Evolutionary conservation across 78 protist genomes (phyloP).

Genomic region (Guillardia theta): DNA sequence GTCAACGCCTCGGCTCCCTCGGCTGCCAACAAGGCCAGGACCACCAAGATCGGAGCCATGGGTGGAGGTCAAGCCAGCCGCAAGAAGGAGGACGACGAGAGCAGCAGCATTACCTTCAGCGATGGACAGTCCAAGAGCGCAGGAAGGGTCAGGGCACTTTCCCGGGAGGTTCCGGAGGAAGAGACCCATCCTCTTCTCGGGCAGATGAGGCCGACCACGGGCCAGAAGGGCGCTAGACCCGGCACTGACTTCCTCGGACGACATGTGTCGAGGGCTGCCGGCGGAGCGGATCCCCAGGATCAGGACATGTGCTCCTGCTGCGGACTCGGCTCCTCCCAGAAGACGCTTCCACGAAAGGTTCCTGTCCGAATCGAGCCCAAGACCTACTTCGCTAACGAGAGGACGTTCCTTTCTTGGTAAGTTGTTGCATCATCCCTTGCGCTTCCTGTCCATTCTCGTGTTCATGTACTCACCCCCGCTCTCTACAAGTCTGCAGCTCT

Average conservation of each 20-base stretch:
- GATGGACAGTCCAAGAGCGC: neutral
- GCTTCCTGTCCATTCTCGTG: neutral
- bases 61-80: neutral
- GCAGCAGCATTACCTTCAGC: neutral
- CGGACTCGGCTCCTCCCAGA: neutral
- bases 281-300: neutral
- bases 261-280: neutral
- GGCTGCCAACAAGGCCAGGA: neutral
- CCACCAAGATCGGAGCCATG: neutral
- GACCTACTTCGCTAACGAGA: neutral
- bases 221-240: neutral
- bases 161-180: neutral
- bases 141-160: neutral
- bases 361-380: neutral
- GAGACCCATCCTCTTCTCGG: neutral
- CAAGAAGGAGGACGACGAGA: neutral
- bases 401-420: neutral
- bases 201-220: neutral
- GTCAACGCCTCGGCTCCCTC: conserved; percentile 1
- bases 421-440: neutral
- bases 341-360: neutral
- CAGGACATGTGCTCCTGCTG: neutral
- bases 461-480: neutral
- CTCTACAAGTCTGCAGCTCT: neutral
- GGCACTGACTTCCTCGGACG: neutral